Evolutionary conservation across 306 rosid genomes (phyloP).

Genomic region (Prosopis cineraria): DNA sequence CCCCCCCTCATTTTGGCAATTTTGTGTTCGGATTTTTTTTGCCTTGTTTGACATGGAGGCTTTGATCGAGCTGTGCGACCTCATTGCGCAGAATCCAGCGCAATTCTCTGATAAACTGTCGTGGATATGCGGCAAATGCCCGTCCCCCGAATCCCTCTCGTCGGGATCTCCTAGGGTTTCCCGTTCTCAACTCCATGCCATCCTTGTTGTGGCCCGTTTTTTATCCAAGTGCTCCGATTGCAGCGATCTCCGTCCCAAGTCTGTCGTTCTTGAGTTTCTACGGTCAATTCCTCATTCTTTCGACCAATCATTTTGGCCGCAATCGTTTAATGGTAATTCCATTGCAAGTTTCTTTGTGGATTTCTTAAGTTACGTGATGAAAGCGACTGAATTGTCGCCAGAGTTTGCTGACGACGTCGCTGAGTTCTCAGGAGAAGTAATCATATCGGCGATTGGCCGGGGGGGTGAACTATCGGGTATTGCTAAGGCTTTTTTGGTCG

Average conservation of each 20-base stretch:
- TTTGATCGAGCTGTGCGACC: slow-evolving; percentile 88
- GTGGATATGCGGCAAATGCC: slow-evolving; percentile 87
- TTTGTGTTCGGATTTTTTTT: not conserved
- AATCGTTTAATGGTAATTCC: slow-evolving; percentile 57
- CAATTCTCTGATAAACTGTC: slow-evolving; percentile 77
- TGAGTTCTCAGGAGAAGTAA: slow-evolving; percentile 60
- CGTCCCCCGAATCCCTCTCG: slow-evolving; percentile 65
- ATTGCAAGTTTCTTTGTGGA: slow-evolving; percentile 66
- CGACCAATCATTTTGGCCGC: slow-evolving; percentile 78
- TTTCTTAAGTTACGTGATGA: slow-evolving; percentile 59
- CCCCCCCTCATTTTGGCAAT: not conserved
- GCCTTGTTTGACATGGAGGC: slow-evolving; percentile 70
- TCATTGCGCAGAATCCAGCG: slow-evolving; percentile 75
- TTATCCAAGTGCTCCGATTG: slow-evolving; percentile 70
- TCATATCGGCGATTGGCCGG: slow-evolving; percentile 49
- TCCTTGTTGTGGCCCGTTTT: slow-evolving; percentile 80
- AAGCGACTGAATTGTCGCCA: slow-evolving; percentile 65
- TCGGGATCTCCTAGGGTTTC: slow-evolving; percentile 85
- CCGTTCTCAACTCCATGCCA: slow-evolving; percentile 91
- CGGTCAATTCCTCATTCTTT: slow-evolving; percentile 74
- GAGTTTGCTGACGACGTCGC: slow-evolving; percentile 68
- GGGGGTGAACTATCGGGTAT: slow-evolving; percentile 51
- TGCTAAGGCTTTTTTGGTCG: slow-evolving; percentile 70
- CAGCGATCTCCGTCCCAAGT: slow-evolving; percentile 75
- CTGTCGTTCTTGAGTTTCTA: slow-evolving; percentile 69